Evolutionary conservation across 331 rosid genomes (phyloP).

Genomic region (Pyrus hybrid): DNA sequence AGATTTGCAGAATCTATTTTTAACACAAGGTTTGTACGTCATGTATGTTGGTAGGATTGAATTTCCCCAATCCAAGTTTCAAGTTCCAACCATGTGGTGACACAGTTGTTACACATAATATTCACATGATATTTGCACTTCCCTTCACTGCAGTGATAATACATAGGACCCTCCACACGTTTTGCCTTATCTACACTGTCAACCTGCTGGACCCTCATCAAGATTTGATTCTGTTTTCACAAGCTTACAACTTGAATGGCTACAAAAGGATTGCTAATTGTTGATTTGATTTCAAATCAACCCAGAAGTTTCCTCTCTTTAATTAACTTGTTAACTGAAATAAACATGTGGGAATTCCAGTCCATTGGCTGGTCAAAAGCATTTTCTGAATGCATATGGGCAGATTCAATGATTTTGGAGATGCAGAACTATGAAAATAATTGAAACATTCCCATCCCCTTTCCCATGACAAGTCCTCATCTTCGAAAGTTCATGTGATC

Average conservation of each 20-base stretch:
- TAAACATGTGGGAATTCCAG: neutral
- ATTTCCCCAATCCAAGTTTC: neutral
- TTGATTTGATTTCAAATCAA: neutral
- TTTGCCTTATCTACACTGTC: slow-evolving; percentile 18
- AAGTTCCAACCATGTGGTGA: neutral
- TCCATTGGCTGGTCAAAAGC: slow-evolving; percentile 35
- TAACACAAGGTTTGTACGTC: neutral
- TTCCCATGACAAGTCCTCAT: neutral
- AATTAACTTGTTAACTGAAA: neutral
- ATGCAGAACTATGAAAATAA: slow-evolving; percentile 11
- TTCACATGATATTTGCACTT: neutral
- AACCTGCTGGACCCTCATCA: slow-evolving; percentile 18
- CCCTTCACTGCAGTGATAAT: neutral
- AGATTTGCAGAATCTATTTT: neutral
- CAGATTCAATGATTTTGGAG: slow-evolving; percentile 30
- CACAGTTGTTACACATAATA: neutral
- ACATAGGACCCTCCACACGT: slow-evolving; percentile 23
- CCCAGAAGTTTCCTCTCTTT: neutral
- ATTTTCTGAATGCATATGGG: slow-evolving; percentile 15
- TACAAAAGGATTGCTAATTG: slow-evolving; percentile 5
- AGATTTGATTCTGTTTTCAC: slow-evolving; percentile 18
- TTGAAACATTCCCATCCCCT: neutral
- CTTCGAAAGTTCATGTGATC: neutral
- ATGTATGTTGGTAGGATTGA: neutral
- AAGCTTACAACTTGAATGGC: slow-evolving; percentile 22